Evolutionary conservation across 2,329 filamentous ascomycete genomes (phyloP).

Genomic region (Chaetoscypha palmicola): DNA sequence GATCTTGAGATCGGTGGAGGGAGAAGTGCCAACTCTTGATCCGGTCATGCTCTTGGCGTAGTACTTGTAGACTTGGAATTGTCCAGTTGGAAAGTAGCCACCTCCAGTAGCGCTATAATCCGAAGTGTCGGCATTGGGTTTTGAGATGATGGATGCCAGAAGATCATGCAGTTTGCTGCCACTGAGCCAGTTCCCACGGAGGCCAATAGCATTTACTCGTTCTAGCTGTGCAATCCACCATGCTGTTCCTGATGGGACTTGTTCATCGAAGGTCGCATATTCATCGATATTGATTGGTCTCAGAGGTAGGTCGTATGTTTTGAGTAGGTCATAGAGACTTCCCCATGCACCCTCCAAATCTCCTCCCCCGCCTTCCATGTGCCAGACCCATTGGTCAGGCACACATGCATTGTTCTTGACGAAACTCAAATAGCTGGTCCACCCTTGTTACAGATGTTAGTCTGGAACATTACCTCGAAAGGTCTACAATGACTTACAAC

Average conservation of each 20-base stretch:
- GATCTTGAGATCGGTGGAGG: conserved; percentile 22
- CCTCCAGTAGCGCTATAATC: conserved; percentile 17
- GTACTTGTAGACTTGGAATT: conserved; percentile 43
- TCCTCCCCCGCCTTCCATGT: conserved; percentile 32
- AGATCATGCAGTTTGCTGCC: conserved; percentile 19
- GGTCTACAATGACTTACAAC: not conserved
- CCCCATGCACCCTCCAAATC: conserved; percentile 29
- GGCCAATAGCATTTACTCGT: conserved; percentile 17
- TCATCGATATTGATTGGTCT: conserved; percentile 22
- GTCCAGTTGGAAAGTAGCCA: conserved; percentile 36
- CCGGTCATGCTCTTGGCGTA: conserved; percentile 40
- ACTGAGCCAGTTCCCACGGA: conserved; percentile 21
- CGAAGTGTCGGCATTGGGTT: conserved; percentile 13
- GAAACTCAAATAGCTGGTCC: conserved; percentile 32
- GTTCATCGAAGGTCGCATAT: conserved; percentile 16
- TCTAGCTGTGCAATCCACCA: conserved; percentile 23
- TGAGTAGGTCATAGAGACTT: conserved; percentile 25
- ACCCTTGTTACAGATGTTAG: conserved; percentile 28
- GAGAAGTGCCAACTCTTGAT: conserved; percentile 32
- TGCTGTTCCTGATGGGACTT: conserved; percentile 16
- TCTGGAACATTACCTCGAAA: not conserved
- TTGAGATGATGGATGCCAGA: conserved; percentile 19
- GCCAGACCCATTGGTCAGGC: conserved; percentile 39
- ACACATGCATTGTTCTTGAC: conserved; percentile 33
- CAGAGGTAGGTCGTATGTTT: conserved; percentile 16